Evolutionary conservation across 2,329 filamentous ascomycete species (phyloP).

Genomic region (Exophiala bonariae): DNA sequence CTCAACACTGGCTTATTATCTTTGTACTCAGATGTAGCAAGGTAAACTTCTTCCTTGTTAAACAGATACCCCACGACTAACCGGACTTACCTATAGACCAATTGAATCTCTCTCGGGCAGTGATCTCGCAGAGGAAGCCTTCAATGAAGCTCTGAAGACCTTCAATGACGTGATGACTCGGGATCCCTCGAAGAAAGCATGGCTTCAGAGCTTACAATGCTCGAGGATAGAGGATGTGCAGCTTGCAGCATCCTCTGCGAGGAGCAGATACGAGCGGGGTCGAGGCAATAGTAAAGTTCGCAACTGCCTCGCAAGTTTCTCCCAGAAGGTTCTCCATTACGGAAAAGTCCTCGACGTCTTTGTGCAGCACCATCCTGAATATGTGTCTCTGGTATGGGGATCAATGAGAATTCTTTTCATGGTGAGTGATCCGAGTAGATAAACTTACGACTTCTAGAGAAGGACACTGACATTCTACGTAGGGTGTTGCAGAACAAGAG

Average conservation of each 20-base stretch:
- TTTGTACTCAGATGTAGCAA: no score
- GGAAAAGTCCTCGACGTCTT: conserved; percentile 29
- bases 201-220: not conserved
- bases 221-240: conserved; percentile 2
- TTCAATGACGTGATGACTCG: conserved; percentile 4
- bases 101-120: no score
- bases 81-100: no score
- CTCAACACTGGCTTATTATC: no score
- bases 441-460: not conserved
- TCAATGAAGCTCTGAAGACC: conserved; percentile 2
- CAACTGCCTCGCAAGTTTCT: not conserved
- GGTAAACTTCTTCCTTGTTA: no score
- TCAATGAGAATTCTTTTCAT: conserved; percentile 30
- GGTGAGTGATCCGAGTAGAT: conserved; percentile 17
- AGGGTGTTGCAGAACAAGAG: conserved; percentile 26
- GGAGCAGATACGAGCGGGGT: not conserved
- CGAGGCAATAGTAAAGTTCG: not conserved
- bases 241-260: not conserved
- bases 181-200: not conserved
- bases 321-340: conserved; percentile 18
- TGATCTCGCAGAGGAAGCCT: conserved; percentile 1
- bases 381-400: conserved; percentile 32
- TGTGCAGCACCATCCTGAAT: conserved; percentile 33
- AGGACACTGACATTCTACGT: no score
- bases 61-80: no score